Conservation (phyloP, 352 stramenopile species). For the Detonula confervacea region DNA sequence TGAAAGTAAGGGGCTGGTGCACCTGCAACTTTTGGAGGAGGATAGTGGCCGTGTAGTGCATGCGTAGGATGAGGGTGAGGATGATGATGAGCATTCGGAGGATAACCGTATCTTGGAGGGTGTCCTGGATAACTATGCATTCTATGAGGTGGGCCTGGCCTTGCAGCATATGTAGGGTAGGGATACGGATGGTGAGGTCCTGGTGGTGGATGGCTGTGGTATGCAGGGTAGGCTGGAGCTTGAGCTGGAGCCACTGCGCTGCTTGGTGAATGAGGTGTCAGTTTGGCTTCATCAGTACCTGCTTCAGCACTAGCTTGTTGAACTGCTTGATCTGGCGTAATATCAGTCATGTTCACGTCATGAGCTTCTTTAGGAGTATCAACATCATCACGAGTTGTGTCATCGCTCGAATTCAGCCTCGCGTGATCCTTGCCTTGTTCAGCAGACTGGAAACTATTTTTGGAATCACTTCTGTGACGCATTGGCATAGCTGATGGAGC, state of each 20-base stretch:
- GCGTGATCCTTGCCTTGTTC: no score
- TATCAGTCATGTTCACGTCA: not conserved
- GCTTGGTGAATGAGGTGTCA: not conserved
- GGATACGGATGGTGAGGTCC: not conserved
- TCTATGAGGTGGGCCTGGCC: not conserved
- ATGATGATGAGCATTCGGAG: not conserved
- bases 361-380: not conserved
- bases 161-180: not conserved
- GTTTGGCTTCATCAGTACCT: not conserved
- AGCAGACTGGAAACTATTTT: no score
- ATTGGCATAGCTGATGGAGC: not conserved
- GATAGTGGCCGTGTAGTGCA: not conserved
- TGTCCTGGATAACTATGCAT: constrained; percentile 1
- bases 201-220: not conserved
- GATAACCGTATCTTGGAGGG: not conserved
- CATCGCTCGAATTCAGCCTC: not conserved
- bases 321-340: not conserved
- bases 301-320: not conserved
- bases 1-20: not conserved
- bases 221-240: not conserved
- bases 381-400: not conserved
- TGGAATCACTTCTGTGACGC: not conserved
- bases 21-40: not conserved
- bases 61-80: no score
- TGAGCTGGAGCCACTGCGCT: not conserved